Percentiles rank a stretch among this genome's conserved stretches.
These are phyloP conservation scores for Taphrina confusa DNA, from an alignment of 1,139 yeast genomes.

Conservation along the genomic window DNA sequence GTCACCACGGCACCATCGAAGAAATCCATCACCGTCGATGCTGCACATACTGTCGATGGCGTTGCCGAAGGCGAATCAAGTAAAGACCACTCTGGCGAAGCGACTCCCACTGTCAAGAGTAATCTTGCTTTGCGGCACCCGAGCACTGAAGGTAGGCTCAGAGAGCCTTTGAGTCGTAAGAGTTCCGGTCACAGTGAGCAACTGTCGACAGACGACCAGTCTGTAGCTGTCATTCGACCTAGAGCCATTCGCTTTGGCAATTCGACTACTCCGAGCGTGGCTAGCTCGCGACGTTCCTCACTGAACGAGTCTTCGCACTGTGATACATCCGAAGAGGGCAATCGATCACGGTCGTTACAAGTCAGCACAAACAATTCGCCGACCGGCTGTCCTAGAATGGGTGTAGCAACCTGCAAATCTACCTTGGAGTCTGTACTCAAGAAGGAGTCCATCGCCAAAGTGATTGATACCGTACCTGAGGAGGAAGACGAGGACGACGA, in stretches of 20 bases:
- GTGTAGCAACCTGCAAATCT: constrained; percentile 21
- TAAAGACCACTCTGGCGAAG: constrained; percentile 13
- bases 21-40: not conserved
- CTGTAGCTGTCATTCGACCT: not conserved
- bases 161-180: not conserved
- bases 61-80: not conserved
- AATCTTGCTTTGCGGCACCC: not conserved
- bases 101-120: constrained; percentile 6
- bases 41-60: not conserved
- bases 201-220: not conserved
- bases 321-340: not conserved
- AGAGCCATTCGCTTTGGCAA: constrained; percentile 12
- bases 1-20: not conserved
- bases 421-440: constrained; percentile 22
- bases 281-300: constrained; percentile 22
- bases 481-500: constrained; percentile 35
- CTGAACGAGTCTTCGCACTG: not conserved
- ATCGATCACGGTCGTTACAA: not conserved
- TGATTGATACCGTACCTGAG: constrained; percentile 31
- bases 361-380: constrained; percentile 16
- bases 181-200: constrained; percentile 4
- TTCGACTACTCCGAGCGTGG: constrained; percentile 1
- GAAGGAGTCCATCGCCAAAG: constrained; percentile 29
- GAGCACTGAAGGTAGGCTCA: not conserved
- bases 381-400: not conserved